These are phyloP conservation scores for Serpula lacrymans DNA, from an alignment of 768 basidiomycete genomes.

Conservation along the genomic window DNA sequence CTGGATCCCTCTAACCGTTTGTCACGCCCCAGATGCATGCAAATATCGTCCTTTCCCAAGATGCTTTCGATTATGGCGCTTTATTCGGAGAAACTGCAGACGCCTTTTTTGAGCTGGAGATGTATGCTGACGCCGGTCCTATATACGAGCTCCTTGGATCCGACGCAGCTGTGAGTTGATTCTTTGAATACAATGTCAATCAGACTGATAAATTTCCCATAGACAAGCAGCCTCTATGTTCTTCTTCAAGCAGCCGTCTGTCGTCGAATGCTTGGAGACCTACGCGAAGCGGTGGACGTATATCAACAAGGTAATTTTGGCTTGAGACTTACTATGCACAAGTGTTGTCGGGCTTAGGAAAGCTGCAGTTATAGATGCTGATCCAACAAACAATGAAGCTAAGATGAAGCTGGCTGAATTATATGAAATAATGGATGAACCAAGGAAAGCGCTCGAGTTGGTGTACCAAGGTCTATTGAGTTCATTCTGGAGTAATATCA, in stretches of 20 bases:
- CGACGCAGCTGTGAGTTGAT: slow-evolving; percentile 58
- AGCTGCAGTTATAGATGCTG: slow-evolving; percentile 73
- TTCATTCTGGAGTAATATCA: background rate
- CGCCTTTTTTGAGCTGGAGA: slow-evolving; percentile 70
- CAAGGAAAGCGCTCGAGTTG: slow-evolving; percentile 76
- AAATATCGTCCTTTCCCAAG: slow-evolving; percentile 62
- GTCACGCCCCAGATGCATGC: slow-evolving; percentile 65
- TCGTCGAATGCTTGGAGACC: slow-evolving; percentile 69
- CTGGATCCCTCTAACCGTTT: background rate
- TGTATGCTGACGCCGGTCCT: slow-evolving; percentile 75
- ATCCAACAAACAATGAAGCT: slow-evolving; percentile 74
- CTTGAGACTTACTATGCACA: too few relatives aligned
- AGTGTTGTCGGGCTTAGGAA: too few relatives aligned
- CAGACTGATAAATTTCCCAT: slow-evolving; percentile 1
- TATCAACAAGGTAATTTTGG: slow-evolving; percentile 68
- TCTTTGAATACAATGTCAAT: too few relatives aligned
- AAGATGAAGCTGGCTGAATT: slow-evolving; percentile 90
- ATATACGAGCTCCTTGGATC: slow-evolving; percentile 79
- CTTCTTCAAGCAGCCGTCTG: slow-evolving; percentile 81
- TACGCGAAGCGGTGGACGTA: slow-evolving; percentile 75
- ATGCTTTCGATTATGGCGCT: slow-evolving; percentile 71
- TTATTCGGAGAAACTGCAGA: slow-evolving; percentile 84
- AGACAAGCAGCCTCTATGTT: slow-evolving; percentile 75
- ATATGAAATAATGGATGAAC: slow-evolving; percentile 80
- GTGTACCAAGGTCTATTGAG: slow-evolving; percentile 68